Percentiles rank a stretch among this genome's conserved stretches.
Conservation (phyloP, 345 rosid species). For the Eucalyptus globulus region DNA sequence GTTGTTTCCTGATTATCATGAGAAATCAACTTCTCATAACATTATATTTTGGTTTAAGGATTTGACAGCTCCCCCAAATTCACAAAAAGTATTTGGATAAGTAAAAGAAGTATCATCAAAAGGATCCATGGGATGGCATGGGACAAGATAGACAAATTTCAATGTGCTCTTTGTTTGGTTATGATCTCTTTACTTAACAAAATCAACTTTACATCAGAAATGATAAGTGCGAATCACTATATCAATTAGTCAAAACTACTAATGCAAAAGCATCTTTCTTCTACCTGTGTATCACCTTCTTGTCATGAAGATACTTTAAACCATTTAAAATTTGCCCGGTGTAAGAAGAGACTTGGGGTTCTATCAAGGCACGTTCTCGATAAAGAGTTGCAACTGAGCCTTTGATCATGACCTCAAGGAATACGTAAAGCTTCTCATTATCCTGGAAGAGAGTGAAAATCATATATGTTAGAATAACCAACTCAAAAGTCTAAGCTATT, state of each 20-base stretch:
- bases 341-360: constrained; percentile 56
- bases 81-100: neutral
- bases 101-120: neutral
- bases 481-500: neutral
- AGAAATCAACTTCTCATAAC: neutral
- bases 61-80: neutral
- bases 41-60: neutral
- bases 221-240: neutral
- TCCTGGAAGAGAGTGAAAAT: constrained; percentile 28
- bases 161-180: neutral
- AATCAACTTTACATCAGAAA: neutral
- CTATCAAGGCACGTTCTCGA: constrained; percentile 27
- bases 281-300: constrained; percentile 30
- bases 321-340: constrained; percentile 76
- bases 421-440: constrained; percentile 58
- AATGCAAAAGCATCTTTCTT: neutral
- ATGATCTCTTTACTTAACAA: neutral
- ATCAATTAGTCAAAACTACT: neutral
- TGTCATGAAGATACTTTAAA: constrained; percentile 73
- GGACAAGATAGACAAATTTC: neutral
- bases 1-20: neutral
- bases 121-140: neutral
- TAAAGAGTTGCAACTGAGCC: constrained; percentile 67
- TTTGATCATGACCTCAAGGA: constrained; percentile 65
- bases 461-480: neutral